phyloP scores from a whole-genome alignment of 768 basidiomycete species.

The Dictyophora rubrovolvata region DNA sequence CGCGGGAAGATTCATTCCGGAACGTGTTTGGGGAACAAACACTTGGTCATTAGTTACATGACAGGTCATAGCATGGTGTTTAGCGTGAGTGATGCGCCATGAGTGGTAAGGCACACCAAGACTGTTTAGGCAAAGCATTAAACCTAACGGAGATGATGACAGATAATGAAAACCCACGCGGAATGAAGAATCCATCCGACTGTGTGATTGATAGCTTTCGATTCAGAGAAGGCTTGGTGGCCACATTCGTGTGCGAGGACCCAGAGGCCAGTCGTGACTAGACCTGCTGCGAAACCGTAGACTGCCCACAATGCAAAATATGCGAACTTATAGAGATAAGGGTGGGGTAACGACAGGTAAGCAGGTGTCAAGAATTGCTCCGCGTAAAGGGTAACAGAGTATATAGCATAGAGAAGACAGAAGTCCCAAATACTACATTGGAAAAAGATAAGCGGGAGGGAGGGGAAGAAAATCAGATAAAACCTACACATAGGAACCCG shows the following conservation, averaged over 20 bases:
- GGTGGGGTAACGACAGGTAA: slow-evolving; percentile 44
- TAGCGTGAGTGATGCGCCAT: slow-evolving; percentile 89
- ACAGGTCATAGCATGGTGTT: slow-evolving; percentile 90
- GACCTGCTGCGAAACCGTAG: slow-evolving; percentile 74
- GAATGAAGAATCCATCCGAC: slow-evolving; percentile 93
- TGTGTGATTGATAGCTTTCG: slow-evolving; percentile 81
- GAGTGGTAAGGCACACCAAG: slow-evolving; percentile 95
- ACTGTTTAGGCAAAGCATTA: slow-evolving; percentile 27
- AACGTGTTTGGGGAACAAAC: slow-evolving; percentile 86
- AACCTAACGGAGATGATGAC: slow-evolving; percentile 12
- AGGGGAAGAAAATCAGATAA: slow-evolving; percentile 10
- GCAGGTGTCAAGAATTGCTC: slow-evolving; percentile 53
- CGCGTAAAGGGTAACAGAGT: slow-evolving; percentile 54
- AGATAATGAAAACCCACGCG: slow-evolving; percentile 38
- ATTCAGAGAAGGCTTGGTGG: slow-evolving; percentile 93
- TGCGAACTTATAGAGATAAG: slow-evolving; percentile 50
- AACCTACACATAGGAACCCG: slow-evolving; percentile 67
- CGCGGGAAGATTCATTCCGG: slow-evolving; percentile 50
- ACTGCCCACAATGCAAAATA: slow-evolving; percentile 65
- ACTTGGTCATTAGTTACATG: slow-evolving; percentile 96
- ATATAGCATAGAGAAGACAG: slow-evolving; percentile 54
- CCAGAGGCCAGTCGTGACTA: slow-evolving; percentile 90
- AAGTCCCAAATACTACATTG: slow-evolving; percentile 60
- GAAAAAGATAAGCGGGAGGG: slow-evolving; percentile 4
- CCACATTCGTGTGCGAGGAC: slow-evolving; percentile 92